Evolutionary conservation across 2,329 filamentous ascomycete species (phyloP).

Genomic region (Sarocladium brachiariae): DNA sequence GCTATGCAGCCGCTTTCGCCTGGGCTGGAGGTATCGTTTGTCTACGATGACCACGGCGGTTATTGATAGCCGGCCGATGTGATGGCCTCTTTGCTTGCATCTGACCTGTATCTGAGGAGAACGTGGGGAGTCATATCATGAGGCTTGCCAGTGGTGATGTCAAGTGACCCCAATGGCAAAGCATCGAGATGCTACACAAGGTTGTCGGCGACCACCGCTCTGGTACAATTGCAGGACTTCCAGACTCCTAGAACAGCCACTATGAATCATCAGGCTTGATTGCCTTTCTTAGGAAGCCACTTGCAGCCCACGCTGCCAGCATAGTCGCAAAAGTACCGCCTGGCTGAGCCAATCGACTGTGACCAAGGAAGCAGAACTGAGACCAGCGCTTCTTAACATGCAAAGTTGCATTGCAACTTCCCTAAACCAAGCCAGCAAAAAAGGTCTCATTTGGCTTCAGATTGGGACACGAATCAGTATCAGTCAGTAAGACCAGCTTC

Average conservation of each 20-base stretch:
- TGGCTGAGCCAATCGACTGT: background rate
- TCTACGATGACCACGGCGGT: no score
- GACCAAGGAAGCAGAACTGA: background rate
- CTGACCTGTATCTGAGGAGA: background rate
- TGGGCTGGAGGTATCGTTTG: no score
- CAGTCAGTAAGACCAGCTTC: no score
- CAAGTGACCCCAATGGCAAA: background rate
- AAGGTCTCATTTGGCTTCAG: no score
- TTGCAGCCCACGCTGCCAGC: background rate
- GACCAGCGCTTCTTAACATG: background rate
- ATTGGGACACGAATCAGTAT: no score
- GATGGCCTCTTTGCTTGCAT: background rate
- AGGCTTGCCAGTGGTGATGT: background rate
- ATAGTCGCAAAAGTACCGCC: background rate
- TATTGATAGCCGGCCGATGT: no score
- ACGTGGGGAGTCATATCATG: background rate
- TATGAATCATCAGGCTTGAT: background rate
- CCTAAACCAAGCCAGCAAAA: no score
- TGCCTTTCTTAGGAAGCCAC: no score
- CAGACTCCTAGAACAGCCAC: background rate
- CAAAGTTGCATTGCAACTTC: no score
- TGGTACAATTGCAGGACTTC: no score
- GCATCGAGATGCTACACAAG: background rate
- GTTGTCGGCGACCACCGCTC: background rate
- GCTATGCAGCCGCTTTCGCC: no score